phyloP scores from a whole-genome alignment of 768 basidiomycete genomes.

The Galerina marginata region DNA sequence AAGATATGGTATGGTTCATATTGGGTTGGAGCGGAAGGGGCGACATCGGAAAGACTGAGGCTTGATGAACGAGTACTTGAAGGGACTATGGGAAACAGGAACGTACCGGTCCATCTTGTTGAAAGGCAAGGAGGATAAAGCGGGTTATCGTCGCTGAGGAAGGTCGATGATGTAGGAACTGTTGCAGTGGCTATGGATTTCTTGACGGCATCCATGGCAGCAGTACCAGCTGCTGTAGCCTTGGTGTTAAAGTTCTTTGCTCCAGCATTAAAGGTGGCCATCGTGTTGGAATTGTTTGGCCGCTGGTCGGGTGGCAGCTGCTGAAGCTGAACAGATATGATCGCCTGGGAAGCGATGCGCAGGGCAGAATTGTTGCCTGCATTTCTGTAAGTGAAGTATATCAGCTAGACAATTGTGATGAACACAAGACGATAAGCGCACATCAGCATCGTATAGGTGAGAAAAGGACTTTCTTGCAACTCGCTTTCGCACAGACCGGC shows the following conservation, averaged over 20 bases:
- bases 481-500: slow-evolving; percentile 63
- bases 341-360: slow-evolving; percentile 80
- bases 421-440: slow-evolving; percentile 40
- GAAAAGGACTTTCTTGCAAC: slow-evolving; percentile 77
- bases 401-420: not conserved
- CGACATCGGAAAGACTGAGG: slow-evolving; percentile 47
- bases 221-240: slow-evolving; percentile 36
- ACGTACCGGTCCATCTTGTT: slow-evolving; percentile 73
- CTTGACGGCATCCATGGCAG: slow-evolving; percentile 37
- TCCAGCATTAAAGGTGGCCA: slow-evolving; percentile 42
- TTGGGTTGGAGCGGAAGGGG: slow-evolving; percentile 18
- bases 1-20: slow-evolving; percentile 9
- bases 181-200: slow-evolving; percentile 35
- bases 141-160: slow-evolving; percentile 23
- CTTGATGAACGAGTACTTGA: slow-evolving; percentile 70
- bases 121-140: slow-evolving; percentile 35
- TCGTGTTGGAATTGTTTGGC: slow-evolving; percentile 17
- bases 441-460: slow-evolving; percentile 76
- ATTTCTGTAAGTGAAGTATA: slow-evolving; percentile 51
- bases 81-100: slow-evolving; percentile 21
- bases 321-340: slow-evolving; percentile 55
- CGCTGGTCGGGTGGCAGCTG: slow-evolving; percentile 22
- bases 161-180: slow-evolving; percentile 16
- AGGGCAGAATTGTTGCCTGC: slow-evolving; percentile 74
- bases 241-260: slow-evolving; percentile 46